These are phyloP conservation scores for Saccharomycopsis vini DNA, from an alignment of 805 yeast genomes.

Conservation along the genomic window DNA sequence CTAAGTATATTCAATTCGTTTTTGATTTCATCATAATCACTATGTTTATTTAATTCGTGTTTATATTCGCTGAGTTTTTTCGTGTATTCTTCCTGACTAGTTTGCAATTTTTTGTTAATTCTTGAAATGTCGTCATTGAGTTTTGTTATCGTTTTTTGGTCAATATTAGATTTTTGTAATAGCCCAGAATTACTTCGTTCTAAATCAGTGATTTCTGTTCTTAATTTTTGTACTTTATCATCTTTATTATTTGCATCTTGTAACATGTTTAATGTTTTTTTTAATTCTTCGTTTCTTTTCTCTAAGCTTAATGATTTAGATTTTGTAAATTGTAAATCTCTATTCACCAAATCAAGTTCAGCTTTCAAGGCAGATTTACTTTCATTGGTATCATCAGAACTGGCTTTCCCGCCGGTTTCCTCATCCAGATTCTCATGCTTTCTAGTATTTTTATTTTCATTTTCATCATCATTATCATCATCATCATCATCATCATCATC, in stretches of 20 bases:
- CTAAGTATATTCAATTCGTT: slow-evolving; percentile 64
- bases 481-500: slow-evolving; percentile 21
- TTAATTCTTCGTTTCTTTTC: slow-evolving; percentile 65
- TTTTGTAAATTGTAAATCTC: slow-evolving; percentile 68
- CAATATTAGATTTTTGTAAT: slow-evolving; percentile 26
- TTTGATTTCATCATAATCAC: slow-evolving; percentile 76
- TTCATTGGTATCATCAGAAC: slow-evolving; percentile 4
- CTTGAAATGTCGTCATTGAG: slow-evolving; percentile 23
- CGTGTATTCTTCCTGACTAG: slow-evolving; percentile 40
- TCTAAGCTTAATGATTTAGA: slow-evolving; percentile 63
- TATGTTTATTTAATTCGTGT: slow-evolving; percentile 38
- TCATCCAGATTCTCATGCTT: too few relatives aligned
- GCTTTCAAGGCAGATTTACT: slow-evolving; percentile 1
- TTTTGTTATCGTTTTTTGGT: slow-evolving; percentile 21
- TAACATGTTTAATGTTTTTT: slow-evolving; percentile 41
- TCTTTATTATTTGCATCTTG: slow-evolving; percentile 6
- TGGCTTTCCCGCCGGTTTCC: too few relatives aligned
- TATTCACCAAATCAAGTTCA: slow-evolving; percentile 53
- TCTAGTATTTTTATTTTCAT: slow-evolving; percentile 21
- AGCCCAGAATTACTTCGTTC: slow-evolving; percentile 21
- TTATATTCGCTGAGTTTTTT: slow-evolving; percentile 44
- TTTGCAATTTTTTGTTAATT: slow-evolving; percentile 31
- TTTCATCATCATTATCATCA: slow-evolving; percentile 6
- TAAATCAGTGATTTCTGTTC: slow-evolving; percentile 23
- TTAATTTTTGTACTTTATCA: slow-evolving; percentile 19